Conservation (phyloP, 2,329 filamentous ascomycete genomes). For the Penicillium griseofulvum region DNA sequence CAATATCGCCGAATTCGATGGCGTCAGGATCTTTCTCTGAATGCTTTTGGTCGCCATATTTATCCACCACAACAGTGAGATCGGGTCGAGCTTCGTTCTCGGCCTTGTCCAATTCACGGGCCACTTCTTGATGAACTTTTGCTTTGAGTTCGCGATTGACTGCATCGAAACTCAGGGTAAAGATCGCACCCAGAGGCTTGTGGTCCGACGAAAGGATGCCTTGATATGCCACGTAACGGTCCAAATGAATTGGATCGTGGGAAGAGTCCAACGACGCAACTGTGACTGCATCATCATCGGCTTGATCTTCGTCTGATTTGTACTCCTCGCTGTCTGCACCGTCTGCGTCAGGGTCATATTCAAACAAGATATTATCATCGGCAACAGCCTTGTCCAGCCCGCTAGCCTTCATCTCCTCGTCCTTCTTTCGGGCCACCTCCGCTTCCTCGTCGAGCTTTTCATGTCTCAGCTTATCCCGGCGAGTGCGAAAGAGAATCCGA, state of each 20-base stretch:
- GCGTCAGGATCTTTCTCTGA: slow-evolving; percentile 48
- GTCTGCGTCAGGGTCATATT: slow-evolving; percentile 83
- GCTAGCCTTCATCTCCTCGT: slow-evolving; percentile 79
- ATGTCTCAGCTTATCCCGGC: slow-evolving; percentile 65
- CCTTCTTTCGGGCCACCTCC: slow-evolving; percentile 65
- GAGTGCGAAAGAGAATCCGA: slow-evolving; percentile 81
- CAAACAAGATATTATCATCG: slow-evolving; percentile 81
- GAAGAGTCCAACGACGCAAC: slow-evolving; percentile 26
- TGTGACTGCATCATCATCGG: slow-evolving; percentile 42
- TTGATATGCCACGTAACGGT: slow-evolving; percentile 83
- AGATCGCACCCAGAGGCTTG: slow-evolving; percentile 83
- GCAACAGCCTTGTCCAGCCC: slow-evolving; percentile 71
- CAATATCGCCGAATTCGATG: slow-evolving; percentile 75
- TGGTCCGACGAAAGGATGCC: slow-evolving; percentile 90
- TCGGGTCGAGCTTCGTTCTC: slow-evolving; percentile 87
- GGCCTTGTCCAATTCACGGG: slow-evolving; percentile 79
- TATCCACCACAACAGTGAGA: slow-evolving; percentile 78
- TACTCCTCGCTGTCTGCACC: slow-evolving; percentile 59
- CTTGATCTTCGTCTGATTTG: slow-evolving; percentile 53
- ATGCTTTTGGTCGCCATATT: slow-evolving; percentile 38
- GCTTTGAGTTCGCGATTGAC: slow-evolving; percentile 83
- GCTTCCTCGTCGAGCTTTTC: slow-evolving; percentile 63
- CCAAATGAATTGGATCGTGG: slow-evolving; percentile 54
- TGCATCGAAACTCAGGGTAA: slow-evolving; percentile 80
- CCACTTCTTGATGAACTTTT: slow-evolving; percentile 80